Evolutionary conservation across 1,284 basidiomycete genomes (phyloP).

Genomic region (Sphagnurus paluster): DNA sequence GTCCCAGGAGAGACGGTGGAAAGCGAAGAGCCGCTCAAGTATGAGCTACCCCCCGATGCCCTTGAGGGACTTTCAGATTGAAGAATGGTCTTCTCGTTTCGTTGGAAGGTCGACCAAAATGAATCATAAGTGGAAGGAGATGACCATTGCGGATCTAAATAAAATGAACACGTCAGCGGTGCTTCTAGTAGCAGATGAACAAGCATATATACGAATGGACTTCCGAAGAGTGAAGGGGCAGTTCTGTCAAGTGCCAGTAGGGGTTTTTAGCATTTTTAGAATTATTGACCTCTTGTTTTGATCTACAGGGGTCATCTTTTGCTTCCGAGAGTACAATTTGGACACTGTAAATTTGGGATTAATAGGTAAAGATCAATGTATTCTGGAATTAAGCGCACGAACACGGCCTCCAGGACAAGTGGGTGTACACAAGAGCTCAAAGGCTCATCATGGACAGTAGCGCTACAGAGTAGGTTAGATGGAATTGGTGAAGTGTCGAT

Average conservation of each 20-base stretch:
- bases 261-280: background rate
- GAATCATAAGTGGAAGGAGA: constrained; percentile 2
- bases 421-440: constrained; percentile 4
- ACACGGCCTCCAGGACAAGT: constrained; percentile 8
- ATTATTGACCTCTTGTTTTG: background rate
- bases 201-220: background rate
- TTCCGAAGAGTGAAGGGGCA: background rate
- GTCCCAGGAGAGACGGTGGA: background rate
- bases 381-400: background rate
- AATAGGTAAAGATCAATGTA: background rate
- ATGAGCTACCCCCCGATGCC: background rate
- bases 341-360: background rate
- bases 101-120: constrained; percentile 8
- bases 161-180: background rate
- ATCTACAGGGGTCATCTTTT: background rate
- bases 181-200: no score
- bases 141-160: background rate
- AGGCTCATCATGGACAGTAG: constrained; percentile 3
- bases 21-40: background rate
- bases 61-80: no score
- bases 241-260: constrained; percentile 8
- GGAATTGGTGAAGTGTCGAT: background rate
- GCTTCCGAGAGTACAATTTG: constrained; percentile 4
- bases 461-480: background rate
- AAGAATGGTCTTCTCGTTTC: no score